phyloP scores from a whole-genome alignment of 208 protist species.

The Trypanosoma lewisi region DNA sequence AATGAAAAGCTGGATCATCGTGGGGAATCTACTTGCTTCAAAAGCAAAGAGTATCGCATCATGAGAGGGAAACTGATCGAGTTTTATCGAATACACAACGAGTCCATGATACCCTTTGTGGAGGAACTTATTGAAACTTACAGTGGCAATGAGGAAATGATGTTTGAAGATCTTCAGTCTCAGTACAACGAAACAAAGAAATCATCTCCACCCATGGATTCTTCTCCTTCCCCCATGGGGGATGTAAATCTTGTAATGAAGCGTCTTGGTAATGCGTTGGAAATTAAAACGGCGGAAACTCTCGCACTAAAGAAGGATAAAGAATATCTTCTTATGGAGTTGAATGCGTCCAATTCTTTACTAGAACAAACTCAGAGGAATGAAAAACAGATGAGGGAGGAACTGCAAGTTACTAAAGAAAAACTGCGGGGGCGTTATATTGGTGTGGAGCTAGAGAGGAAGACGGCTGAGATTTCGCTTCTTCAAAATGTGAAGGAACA shows the following conservation, averaged over 20 bases:
- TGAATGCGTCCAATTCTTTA: neutral
- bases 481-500: slow-evolving; percentile 14
- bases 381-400: neutral
- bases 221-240: neutral
- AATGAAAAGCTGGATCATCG: neutral
- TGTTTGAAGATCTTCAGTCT: slow-evolving; percentile 11
- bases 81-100: slow-evolving; percentile 14
- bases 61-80: slow-evolving; percentile 12
- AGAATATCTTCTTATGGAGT: neutral
- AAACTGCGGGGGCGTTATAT: neutral
- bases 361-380: neutral
- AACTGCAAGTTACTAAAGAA: slow-evolving; percentile 5
- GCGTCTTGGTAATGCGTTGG: slow-evolving; percentile 17
- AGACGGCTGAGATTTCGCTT: neutral
- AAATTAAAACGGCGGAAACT: slow-evolving; percentile 17
- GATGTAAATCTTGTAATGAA: slow-evolving; percentile 22
- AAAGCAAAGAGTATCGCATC: neutral
- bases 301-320: slow-evolving; percentile 18
- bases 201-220: neutral
- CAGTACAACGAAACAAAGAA: slow-evolving; percentile 3
- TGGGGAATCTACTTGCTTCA: neutral
- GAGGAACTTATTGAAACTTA: slow-evolving; percentile 21
- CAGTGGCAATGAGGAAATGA: slow-evolving; percentile 17
- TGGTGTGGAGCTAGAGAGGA: neutral
- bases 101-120: slow-evolving; percentile 19